Conservation (phyloP, 768 basidiomycete species). For the Kwoniella dendrophila region DNA sequence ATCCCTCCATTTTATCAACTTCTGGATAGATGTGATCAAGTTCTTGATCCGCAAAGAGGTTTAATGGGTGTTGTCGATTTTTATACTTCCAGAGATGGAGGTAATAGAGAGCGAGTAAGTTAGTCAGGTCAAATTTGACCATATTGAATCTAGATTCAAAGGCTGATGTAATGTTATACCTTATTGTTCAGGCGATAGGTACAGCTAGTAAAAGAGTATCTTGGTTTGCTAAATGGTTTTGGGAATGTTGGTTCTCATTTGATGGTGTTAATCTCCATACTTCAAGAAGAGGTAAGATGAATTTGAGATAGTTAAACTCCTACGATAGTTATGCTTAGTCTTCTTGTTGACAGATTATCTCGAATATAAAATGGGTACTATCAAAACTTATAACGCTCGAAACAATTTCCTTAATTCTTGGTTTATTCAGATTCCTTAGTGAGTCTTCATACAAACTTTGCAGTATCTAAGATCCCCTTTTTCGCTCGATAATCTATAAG, state of each 20-base stretch:
- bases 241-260: constrained; percentile 66
- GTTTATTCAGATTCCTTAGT: constrained; percentile 65
- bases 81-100: constrained; percentile 57
- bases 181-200: constrained; percentile 64
- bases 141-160: not conserved
- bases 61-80: constrained; percentile 73
- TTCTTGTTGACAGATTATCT: constrained; percentile 62
- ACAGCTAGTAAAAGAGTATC: constrained; percentile 65
- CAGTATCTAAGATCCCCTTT: too few species aligned
- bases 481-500: not conserved
- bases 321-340: not conserved
- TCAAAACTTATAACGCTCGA: constrained; percentile 72
- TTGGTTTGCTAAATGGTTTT: constrained; percentile 74
- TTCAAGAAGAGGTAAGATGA: constrained; percentile 63
- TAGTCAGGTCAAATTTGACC: constrained; percentile 1
- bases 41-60: constrained; percentile 66
- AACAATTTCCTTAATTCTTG: constrained; percentile 71
- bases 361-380: constrained; percentile 76
- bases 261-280: constrained; percentile 60
- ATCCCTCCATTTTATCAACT: constrained; percentile 69
- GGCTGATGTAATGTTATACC: not conserved
- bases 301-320: constrained; percentile 26
- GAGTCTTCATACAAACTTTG: constrained; percentile 4
- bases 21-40: constrained; percentile 68
- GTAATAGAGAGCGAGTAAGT: constrained; percentile 44